phyloP scores from a whole-genome alignment of 176 grass and related monocot genomes.

The Phyllostachys edulis region DNA sequence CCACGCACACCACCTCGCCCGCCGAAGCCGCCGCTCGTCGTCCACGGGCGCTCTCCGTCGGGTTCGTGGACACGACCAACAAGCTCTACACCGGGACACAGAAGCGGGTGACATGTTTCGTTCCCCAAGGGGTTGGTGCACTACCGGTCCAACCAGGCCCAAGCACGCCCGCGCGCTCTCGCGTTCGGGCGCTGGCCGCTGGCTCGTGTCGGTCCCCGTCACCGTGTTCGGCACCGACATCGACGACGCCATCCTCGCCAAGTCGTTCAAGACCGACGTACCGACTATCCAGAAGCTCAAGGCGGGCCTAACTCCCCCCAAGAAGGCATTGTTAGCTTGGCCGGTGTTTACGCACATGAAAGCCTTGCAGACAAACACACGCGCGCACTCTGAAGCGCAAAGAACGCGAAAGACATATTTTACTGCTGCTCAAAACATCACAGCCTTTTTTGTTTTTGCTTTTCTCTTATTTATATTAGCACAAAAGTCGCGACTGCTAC shows the following conservation, averaged over 20 bases:
- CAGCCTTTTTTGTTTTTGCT: too few relatives aligned
- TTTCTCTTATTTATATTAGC: too few relatives aligned
- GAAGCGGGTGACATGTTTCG: slow-evolving; percentile 39
- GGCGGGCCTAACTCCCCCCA: not conserved
- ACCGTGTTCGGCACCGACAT: slow-evolving; percentile 40
- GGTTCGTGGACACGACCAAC: slow-evolving; percentile 40
- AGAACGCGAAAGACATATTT: too few relatives aligned
- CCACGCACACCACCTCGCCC: slow-evolving; percentile 53
- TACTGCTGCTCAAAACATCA: too few relatives aligned
- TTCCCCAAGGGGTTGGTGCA: slow-evolving; percentile 59
- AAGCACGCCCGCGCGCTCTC: not conserved
- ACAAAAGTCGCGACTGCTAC: too few relatives aligned
- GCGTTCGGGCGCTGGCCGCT: slow-evolving; percentile 2
- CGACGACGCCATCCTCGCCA: not conserved
- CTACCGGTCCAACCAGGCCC: slow-evolving; percentile 47
- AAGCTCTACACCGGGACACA: slow-evolving; percentile 37
- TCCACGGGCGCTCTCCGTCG: slow-evolving; percentile 48
- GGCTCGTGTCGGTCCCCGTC: slow-evolving; percentile 3
- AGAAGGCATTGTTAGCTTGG: too few relatives aligned
- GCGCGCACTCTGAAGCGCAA: too few relatives aligned
- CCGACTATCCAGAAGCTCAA: slow-evolving; percentile 27
- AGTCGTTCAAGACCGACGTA: slow-evolving; percentile 20
- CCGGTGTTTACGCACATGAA: too few relatives aligned
- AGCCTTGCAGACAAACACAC: too few relatives aligned
- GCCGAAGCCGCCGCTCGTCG: slow-evolving; percentile 54